These are phyloP conservation scores for Alternaria sp. DNA, from an alignment of 2,329 filamentous ascomycete species.

Conservation along the genomic window DNA sequence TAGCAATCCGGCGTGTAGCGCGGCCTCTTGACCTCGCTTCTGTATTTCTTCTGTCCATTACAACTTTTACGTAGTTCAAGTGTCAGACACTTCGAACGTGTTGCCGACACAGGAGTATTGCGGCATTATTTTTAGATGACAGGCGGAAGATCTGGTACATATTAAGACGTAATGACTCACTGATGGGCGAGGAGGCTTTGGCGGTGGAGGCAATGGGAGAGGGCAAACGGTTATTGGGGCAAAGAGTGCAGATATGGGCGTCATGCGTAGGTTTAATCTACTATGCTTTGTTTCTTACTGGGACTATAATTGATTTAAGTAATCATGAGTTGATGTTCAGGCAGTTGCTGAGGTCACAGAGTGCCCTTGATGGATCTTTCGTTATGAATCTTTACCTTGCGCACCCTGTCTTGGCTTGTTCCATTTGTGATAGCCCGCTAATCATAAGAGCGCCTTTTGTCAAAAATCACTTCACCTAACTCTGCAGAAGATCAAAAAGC, in stretches of 20 bases:
- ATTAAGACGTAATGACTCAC: background rate
- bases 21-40: background rate
- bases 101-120: background rate
- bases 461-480: too few species aligned
- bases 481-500: too few species aligned
- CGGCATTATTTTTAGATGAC: background rate
- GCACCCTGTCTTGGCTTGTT: background rate
- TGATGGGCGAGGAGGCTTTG: too few species aligned
- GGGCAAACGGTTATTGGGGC: too few species aligned
- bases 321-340: background rate
- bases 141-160: background rate
- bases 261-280: background rate
- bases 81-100: background rate
- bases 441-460: background rate
- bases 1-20: background rate
- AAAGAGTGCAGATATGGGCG: background rate
- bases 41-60: background rate
- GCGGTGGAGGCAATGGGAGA: too few species aligned
- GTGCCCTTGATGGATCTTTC: background rate
- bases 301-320: background rate
- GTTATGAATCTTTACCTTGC: background rate
- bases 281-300: background rate
- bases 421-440: background rate
- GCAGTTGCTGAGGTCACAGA: background rate
- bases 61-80: background rate